Conservation (phyloP, 768 basidiomycete genomes). For the Tubosaeta sp. region DNA sequence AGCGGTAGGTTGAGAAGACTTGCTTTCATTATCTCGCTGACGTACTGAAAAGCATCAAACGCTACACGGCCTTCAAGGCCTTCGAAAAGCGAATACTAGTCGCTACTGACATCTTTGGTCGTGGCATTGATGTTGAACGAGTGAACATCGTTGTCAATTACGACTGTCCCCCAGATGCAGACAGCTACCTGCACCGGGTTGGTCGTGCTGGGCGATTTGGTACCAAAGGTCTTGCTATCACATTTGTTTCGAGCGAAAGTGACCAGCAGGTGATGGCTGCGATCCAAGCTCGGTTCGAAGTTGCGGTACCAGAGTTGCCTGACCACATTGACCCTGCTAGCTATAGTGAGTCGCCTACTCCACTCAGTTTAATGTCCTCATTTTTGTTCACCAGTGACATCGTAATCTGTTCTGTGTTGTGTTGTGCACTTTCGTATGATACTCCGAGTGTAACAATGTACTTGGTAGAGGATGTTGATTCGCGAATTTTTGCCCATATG, state of each 20-base stretch:
- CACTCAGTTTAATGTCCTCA: background rate
- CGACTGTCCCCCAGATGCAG: slow-evolving; percentile 94
- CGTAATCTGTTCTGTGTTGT: slow-evolving; percentile 33
- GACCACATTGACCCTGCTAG: slow-evolving; percentile 91
- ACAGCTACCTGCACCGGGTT: slow-evolving; percentile 98
- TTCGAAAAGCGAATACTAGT: slow-evolving; percentile 99
- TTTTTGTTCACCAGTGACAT: slow-evolving; percentile 34
- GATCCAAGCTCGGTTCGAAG: slow-evolving; percentile 96
- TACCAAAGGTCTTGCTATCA: slow-evolving; percentile 98
- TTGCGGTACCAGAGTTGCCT: slow-evolving; percentile 92
- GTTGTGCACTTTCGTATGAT: slow-evolving; percentile 6
- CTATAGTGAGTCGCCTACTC: slow-evolving; percentile 68
- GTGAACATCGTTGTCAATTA: slow-evolving; percentile 99
- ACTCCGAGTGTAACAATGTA: slow-evolving; percentile 23
- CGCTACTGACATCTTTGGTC: slow-evolving; percentile 98
- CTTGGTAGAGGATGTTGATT: slow-evolving; percentile 9
- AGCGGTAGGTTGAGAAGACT: slow-evolving; percentile 63
- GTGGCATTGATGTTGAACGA: slow-evolving; percentile 99
- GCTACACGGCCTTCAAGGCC: slow-evolving; percentile 97
- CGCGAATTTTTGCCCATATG: background rate
- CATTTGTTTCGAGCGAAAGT: slow-evolving; percentile 88
- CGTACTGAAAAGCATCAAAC: slow-evolving; percentile 61
- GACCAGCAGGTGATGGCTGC: slow-evolving; percentile 93
- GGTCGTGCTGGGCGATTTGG: slow-evolving; percentile 99
- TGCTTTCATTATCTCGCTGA: slow-evolving; percentile 3